Percentiles rank a stretch among this genome's conserved stretches.
Conservation (phyloP, 139 green algal species). For the Chlamydomonas eustigma region DNA sequence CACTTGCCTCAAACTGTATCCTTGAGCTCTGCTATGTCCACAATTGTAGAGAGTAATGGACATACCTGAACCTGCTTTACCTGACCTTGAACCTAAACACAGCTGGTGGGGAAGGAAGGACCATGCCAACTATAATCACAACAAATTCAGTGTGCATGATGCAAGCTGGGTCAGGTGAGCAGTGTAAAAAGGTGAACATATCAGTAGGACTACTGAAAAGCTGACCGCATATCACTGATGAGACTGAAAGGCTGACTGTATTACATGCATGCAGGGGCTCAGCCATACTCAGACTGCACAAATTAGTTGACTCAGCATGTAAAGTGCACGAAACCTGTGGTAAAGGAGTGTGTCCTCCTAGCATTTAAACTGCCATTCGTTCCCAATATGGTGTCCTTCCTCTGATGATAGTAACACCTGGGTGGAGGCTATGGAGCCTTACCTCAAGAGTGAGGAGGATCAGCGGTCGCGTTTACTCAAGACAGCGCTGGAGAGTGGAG, state of each 20-base stretch:
- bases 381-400: too few species aligned
- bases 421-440: constrained; percentile 12
- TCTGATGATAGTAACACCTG: constrained; percentile 33
- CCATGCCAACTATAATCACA: neutral
- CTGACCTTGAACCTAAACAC: neutral
- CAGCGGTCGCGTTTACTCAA: constrained; percentile 18
- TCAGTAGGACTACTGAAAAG: neutral
- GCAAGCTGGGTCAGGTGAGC: constrained; percentile 11
- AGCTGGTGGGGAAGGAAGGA: neutral
- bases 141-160: constrained; percentile 20
- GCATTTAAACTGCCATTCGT: too few species aligned
- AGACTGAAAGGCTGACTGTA: too few species aligned
- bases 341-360: too few species aligned
- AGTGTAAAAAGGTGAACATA: neutral
- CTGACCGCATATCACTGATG: too few species aligned
- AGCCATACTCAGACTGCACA: too few species aligned
- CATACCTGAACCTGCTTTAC: neutral
- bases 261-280: too few species aligned
- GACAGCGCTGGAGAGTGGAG: neutral
- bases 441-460: constrained; percentile 27
- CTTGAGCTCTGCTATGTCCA: too few species aligned
- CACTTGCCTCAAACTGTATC: too few species aligned
- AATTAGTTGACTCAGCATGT: too few species aligned
- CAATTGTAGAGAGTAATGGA: too few species aligned
- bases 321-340: too few species aligned